Conservation (phyloP, 352 stramenopile genomes). For the Phytophthora fragariae region DNA sequence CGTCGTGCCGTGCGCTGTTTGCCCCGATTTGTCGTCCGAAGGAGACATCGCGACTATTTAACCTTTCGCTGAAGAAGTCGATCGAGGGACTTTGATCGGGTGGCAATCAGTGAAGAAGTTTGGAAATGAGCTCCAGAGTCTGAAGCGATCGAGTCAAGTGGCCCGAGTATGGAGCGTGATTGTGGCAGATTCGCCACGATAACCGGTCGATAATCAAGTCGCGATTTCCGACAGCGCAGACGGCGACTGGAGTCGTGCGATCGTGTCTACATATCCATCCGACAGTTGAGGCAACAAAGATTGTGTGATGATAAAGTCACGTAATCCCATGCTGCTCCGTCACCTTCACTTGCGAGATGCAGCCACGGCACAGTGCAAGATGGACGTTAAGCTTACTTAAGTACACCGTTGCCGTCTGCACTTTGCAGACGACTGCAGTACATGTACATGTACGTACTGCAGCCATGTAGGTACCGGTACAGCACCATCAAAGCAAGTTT, state of each 20-base stretch:
- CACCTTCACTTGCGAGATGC: not conserved
- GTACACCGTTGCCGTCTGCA: too few relatives aligned
- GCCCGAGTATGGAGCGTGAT: not conserved
- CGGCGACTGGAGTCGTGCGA: not conserved
- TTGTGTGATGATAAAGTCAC: not conserved
- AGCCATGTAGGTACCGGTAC: too few relatives aligned
- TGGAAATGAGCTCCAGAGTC: constrained; percentile 3
- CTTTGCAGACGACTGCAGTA: too few relatives aligned
- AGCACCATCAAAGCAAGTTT: not conserved
- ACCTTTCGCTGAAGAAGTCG: constrained; percentile 1
- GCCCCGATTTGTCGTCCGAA: not conserved
- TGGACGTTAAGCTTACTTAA: too few relatives aligned
- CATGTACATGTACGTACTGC: too few relatives aligned
- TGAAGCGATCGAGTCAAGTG: not conserved
- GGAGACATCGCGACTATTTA: not conserved
- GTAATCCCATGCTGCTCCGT: not conserved
- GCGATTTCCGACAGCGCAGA: not conserved
- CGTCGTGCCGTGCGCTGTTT: constrained; percentile 3
- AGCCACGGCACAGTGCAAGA: too few relatives aligned
- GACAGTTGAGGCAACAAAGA: not conserved
- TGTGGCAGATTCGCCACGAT: not conserved
- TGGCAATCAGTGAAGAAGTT: not conserved
- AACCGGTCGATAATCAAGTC: not conserved
- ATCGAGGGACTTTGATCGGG: not conserved
- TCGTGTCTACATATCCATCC: not conserved